phyloP scores from a whole-genome alignment of 495 filamentous ascomycete genomes.

The Penicillium nucicola region DNA sequence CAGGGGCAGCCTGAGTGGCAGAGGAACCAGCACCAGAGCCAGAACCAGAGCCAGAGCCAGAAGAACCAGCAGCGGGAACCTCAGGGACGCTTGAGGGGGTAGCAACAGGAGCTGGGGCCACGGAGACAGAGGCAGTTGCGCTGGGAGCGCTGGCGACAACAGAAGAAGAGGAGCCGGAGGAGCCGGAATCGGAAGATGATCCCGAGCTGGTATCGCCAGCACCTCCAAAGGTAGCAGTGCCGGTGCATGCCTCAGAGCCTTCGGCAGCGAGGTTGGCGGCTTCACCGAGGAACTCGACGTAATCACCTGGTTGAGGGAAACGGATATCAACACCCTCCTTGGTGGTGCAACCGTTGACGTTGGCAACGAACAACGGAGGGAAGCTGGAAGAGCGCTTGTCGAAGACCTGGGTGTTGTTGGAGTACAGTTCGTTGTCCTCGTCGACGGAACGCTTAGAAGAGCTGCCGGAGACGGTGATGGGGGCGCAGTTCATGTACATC shows the following conservation, averaged over 20 bases:
- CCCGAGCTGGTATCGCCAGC: conserved; percentile 17
- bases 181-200: conserved; percentile 10
- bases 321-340: conserved; percentile 53
- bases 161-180: conserved; percentile 7
- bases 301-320: conserved; percentile 71
- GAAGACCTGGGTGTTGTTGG: neutral
- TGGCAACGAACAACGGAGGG: conserved; percentile 79
- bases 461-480: conserved; percentile 59
- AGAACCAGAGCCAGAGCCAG: conserved; percentile 3
- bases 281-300: conserved; percentile 41
- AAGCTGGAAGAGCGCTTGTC: conserved; percentile 46
- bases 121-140: conserved; percentile 27
- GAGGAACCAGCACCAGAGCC: neutral
- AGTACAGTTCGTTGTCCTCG: conserved; percentile 9
- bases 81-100: conserved; percentile 13
- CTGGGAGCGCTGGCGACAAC: conserved; percentile 8
- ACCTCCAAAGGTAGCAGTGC: conserved; percentile 28
- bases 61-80: conserved; percentile 10
- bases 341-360: conserved; percentile 65
- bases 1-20: neutral
- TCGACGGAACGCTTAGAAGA: conserved; percentile 35
- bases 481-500: conserved; percentile 94
- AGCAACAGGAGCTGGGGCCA: conserved; percentile 19
- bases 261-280: conserved; percentile 25
- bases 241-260: conserved; percentile 29